phyloP scores from a whole-genome alignment of 2,329 filamentous ascomycete genomes.

The Fusarium foetens region DNA sequence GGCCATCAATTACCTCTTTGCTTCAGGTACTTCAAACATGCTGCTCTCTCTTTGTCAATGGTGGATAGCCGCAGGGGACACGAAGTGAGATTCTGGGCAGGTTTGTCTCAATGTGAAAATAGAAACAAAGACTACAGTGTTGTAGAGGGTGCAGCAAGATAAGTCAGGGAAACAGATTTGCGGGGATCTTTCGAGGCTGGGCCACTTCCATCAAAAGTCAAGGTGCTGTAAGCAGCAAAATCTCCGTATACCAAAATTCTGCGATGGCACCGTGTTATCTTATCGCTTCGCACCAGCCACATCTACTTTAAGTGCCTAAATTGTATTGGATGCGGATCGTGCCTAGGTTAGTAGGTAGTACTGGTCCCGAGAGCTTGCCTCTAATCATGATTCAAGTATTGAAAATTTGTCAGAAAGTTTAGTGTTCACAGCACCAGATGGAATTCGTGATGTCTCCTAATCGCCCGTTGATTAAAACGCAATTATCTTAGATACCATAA shows the following conservation, averaged over 20 bases:
- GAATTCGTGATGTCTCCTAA: not conserved
- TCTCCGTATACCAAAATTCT: conserved; percentile 33
- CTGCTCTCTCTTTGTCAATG: not conserved
- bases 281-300: conserved; percentile 32
- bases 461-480: not conserved
- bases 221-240: conserved; percentile 2
- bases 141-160: not conserved
- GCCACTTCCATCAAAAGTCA: conserved; percentile 25
- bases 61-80: not conserved
- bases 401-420: not conserved
- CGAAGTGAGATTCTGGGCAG: conserved; percentile 1
- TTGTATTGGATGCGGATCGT: not conserved
- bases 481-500: too few species aligned
- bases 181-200: conserved; percentile 8
- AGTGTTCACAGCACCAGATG: not conserved
- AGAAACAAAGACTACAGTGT: not conserved
- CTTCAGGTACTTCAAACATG: conserved; percentile 48
- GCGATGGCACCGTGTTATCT: conserved; percentile 37
- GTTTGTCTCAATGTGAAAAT: not conserved
- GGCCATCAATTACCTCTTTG: conserved; percentile 46
- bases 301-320: not conserved
- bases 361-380: not conserved
- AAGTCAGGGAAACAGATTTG: not conserved
- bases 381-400: not conserved
- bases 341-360: not conserved